These are phyloP conservation scores for Neofusicoccum ribis DNA, from an alignment of 2,329 filamentous ascomycete species.

Conservation along the genomic window DNA sequence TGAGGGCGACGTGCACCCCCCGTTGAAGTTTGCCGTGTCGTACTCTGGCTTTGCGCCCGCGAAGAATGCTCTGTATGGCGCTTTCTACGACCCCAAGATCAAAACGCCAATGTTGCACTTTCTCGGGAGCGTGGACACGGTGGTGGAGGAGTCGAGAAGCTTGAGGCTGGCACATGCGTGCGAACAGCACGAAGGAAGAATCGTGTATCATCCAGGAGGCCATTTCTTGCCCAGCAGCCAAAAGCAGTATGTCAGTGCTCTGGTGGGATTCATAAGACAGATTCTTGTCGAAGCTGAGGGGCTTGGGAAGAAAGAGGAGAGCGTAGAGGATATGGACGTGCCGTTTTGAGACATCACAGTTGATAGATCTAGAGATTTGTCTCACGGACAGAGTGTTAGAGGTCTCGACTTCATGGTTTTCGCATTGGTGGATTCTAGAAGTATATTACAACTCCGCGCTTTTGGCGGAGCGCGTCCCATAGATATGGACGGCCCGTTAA, in stretches of 20 bases:
- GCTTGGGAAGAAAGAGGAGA: constrained; percentile 52
- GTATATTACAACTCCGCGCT: constrained; percentile 19
- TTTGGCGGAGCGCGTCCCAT: constrained; percentile 5
- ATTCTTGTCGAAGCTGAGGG: constrained; percentile 44
- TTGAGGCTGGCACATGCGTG: constrained; percentile 67
- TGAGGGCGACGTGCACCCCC: constrained; percentile 17
- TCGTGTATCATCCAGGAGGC: constrained; percentile 78
- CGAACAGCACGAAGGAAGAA: constrained; percentile 51
- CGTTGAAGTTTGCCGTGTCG: constrained; percentile 65
- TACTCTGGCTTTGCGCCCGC: constrained; percentile 76
- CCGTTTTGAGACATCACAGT: constrained; percentile 51
- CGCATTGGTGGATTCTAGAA: constrained; percentile 19
- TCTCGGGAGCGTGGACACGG: constrained; percentile 79
- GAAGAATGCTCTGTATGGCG: constrained; percentile 61
- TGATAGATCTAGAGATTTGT: neutral
- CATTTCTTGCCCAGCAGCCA: constrained; percentile 81
- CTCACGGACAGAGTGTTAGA: neutral
- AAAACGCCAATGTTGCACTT: constrained; percentile 78
- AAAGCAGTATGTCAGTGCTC: constrained; percentile 75
- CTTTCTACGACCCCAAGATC: constrained; percentile 74
- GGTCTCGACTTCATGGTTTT: neutral
- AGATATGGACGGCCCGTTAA: neutral
- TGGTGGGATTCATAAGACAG: constrained; percentile 70
- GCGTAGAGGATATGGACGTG: constrained; percentile 67
- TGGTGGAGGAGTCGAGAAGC: constrained; percentile 78